Percentiles rank a stretch among this genome's conserved stretches.
Evolutionary conservation across 345 rosid genomes (phyloP).

Genomic region (Populus alba): DNA sequence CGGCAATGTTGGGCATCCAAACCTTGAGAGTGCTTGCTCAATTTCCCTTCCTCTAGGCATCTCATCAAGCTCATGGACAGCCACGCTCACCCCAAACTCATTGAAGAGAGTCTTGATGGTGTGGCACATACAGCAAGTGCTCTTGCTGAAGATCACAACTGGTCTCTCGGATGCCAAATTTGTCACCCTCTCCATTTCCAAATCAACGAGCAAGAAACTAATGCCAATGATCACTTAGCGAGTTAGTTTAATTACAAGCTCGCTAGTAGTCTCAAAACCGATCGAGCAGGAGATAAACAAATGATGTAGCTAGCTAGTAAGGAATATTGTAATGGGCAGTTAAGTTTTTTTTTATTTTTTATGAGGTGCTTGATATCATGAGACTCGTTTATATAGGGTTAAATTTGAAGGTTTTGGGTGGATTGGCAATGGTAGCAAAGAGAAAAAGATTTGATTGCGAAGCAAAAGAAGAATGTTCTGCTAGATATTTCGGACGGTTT

Average conservation of each 20-base stretch:
- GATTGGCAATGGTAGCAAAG: not conserved
- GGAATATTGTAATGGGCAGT: not conserved
- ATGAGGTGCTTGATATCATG: constrained; percentile 10
- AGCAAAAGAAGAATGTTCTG: constrained; percentile 26
- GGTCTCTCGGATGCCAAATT: constrained; percentile 70
- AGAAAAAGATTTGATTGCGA: constrained; percentile 4
- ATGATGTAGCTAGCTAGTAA: not conserved
- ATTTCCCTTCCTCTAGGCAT: constrained; percentile 61
- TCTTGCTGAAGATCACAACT: constrained; percentile 85
- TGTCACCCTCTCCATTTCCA: constrained; percentile 56
- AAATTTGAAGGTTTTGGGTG: not conserved
- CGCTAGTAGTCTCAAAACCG: too few relatives aligned
- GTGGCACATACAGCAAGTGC: constrained; percentile 77
- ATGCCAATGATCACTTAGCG: not conserved
- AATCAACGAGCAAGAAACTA: not conserved
- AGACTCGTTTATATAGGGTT: constrained; percentile 31
- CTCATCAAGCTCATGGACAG: constrained; percentile 69
- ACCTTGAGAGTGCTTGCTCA: constrained; percentile 70
- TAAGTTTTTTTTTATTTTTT: not conserved
- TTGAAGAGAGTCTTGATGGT: constrained; percentile 62
- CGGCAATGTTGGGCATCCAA: constrained; percentile 66
- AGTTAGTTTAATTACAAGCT: too few relatives aligned
- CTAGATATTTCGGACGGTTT: constrained; percentile 36
- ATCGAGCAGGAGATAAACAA: not conserved
- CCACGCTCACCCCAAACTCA: constrained; percentile 74